phyloP scores from a whole-genome alignment of 345 rosid species.

The Gossypium sturtianum region DNA sequence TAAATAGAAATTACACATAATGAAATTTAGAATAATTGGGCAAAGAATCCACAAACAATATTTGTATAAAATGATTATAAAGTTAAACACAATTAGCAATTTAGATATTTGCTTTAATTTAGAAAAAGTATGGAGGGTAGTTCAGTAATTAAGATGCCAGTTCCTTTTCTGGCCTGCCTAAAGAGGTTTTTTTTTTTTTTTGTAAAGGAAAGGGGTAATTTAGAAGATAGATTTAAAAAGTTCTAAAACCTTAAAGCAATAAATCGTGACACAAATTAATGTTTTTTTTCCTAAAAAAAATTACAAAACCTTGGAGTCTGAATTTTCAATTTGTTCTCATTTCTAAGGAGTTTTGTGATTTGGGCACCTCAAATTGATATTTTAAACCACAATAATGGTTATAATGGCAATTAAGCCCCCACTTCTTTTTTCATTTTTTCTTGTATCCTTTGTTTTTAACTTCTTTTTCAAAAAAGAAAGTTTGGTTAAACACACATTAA shows the following conservation, averaged over 20 bases:
- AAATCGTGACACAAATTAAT: neutral
- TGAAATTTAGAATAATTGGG: too few relatives aligned
- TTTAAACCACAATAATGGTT: neutral
- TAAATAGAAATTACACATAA: too few relatives aligned
- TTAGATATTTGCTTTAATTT: too few relatives aligned
- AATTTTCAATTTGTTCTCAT: slow-evolving; percentile 3
- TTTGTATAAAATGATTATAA: too few relatives aligned
- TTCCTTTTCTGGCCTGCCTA: neutral
- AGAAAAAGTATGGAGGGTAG: neutral
- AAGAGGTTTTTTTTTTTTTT: too few relatives aligned
- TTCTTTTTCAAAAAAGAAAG: too few relatives aligned
- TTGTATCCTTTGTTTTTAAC: too few relatives aligned
- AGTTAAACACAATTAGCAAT: too few relatives aligned
- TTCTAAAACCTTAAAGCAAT: slow-evolving; percentile 4
- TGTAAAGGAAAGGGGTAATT: neutral
- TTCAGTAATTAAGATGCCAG: neutral
- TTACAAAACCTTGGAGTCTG: neutral
- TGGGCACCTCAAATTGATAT: slow-evolving; percentile 1
- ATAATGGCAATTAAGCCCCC: neutral
- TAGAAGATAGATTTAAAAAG: neutral
- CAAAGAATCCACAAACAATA: too few relatives aligned
- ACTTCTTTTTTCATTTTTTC: too few relatives aligned
- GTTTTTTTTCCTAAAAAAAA: neutral
- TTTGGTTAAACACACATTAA: too few relatives aligned
- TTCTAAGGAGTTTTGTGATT: neutral